These are phyloP conservation scores for Rubus idaeus DNA, from an alignment of 306 rosid species.

Conservation along the genomic window DNA sequence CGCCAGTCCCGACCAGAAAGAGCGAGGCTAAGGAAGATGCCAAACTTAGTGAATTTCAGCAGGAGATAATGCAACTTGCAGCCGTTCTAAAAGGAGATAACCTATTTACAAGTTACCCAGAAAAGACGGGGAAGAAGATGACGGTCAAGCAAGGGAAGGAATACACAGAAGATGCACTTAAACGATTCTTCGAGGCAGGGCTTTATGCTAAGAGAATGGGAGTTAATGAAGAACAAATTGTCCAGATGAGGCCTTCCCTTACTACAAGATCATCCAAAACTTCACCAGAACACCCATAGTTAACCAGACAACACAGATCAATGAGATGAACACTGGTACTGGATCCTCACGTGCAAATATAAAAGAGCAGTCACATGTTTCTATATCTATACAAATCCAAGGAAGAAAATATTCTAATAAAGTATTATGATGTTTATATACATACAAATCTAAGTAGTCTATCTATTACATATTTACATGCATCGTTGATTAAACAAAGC, in stretches of 20 bases:
- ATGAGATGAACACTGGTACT: neutral
- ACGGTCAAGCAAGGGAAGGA: slow-evolving; percentile 71
- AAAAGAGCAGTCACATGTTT: neutral
- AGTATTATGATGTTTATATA: neutral
- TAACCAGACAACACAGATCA: neutral
- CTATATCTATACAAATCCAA: neutral
- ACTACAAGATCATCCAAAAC: slow-evolving; percentile 49
- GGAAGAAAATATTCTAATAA: neutral
- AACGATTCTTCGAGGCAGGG: slow-evolving; percentile 70
- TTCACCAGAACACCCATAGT: slow-evolving; percentile 20
- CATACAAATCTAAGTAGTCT: neutral
- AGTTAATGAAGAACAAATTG: slow-evolving; percentile 65
- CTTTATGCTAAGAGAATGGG: slow-evolving; percentile 75
- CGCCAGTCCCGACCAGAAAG: slow-evolving; percentile 48
- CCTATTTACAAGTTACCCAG: slow-evolving; percentile 62
- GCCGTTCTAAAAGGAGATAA: slow-evolving; percentile 77
- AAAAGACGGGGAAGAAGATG: slow-evolving; percentile 57
- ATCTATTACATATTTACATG: neutral
- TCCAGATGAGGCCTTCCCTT: slow-evolving; percentile 89
- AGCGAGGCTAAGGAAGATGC: slow-evolving; percentile 57
- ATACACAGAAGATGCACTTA: slow-evolving; percentile 65
- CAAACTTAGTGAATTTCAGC: slow-evolving; percentile 70
- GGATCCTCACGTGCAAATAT: neutral
- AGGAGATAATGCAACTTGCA: slow-evolving; percentile 73
- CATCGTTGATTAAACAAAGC: neutral